phyloP scores from a whole-genome alignment of 495 filamentous ascomycete genomes.

The Recurvomyces mirabilis region DNA sequence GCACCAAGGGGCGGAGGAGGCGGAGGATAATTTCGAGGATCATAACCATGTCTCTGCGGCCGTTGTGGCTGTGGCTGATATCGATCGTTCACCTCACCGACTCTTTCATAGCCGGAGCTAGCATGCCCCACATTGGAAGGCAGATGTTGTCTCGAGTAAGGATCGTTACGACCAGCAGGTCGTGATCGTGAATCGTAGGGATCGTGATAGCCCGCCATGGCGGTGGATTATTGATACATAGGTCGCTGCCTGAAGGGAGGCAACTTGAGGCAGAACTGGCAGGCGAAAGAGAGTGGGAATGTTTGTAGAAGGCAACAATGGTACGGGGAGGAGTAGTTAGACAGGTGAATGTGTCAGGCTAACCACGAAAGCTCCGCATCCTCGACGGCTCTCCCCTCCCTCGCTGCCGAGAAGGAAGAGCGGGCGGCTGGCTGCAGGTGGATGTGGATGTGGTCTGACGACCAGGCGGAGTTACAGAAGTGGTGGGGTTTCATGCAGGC shows the following conservation, averaged over 20 bases:
- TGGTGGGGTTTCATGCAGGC: no score
- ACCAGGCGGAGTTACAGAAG: no score
- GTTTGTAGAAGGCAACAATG: background rate
- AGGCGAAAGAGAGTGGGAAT: background rate
- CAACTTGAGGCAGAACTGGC: background rate
- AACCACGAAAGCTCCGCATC: conserved; percentile 1
- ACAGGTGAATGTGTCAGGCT: background rate
- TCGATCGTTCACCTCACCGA: no score
- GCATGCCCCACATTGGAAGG: conserved; percentile 4
- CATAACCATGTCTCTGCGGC: conserved; percentile 8
- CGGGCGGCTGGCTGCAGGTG: conserved; percentile 3
- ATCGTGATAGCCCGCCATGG: conserved; percentile 11
- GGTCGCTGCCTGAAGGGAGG: background rate
- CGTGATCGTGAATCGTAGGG: conserved; percentile 15
- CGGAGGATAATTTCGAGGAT: conserved; percentile 22
- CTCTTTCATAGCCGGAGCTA: conserved; percentile 7
- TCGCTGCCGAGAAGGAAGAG: conserved; percentile 1
- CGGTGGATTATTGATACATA: background rate
- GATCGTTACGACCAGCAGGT: conserved; percentile 4
- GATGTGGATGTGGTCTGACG: background rate
- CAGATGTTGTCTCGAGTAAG: background rate
- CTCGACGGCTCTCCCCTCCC: conserved; percentile 1
- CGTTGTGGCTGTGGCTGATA: no score
- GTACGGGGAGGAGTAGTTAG: background rate
- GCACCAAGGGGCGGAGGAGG: conserved; percentile 12